Evolutionary conservation across 148 eudicot species (phyloP).

Genomic region (Nepenthes gracilis): DNA sequence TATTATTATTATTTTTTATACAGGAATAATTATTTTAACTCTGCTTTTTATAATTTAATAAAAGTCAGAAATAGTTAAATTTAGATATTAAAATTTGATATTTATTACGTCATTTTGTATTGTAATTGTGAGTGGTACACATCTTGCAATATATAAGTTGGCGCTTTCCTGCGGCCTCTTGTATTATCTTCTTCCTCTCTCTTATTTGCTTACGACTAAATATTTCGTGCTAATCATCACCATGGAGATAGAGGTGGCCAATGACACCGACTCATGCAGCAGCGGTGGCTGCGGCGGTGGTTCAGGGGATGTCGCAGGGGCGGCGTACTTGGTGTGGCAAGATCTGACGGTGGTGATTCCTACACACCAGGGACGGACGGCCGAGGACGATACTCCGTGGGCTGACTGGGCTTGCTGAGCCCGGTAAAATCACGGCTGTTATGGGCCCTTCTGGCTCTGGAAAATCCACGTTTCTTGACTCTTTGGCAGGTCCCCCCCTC

Average conservation of each 20-base stretch:
- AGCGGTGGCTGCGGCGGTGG: slow-evolving; percentile 15
- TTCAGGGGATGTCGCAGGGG: slow-evolving; percentile 14
- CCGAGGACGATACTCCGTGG: slow-evolving; percentile 47
- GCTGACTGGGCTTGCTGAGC: slow-evolving; percentile 56
- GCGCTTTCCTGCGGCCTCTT: no score
- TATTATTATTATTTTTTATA: no score
- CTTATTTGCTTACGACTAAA: no score
- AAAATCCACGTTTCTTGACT: slow-evolving; percentile 80
- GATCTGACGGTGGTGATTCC: slow-evolving; percentile 56
- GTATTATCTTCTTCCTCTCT: no score
- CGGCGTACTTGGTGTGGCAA: slow-evolving; percentile 66
- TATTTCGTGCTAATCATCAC: no score
- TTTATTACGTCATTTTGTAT: no score
- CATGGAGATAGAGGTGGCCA: slow-evolving; percentile 21
- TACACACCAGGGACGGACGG: slow-evolving; percentile 30
- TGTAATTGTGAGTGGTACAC: no score
- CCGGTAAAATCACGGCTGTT: slow-evolving; percentile 77
- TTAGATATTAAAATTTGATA: no score
- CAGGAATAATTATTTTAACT: no score
- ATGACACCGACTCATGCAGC: neutral
- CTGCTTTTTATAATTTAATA: no score
- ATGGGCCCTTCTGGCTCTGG: slow-evolving; percentile 98
- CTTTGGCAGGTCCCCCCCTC: slow-evolving; percentile 44
- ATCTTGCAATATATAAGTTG: no score
- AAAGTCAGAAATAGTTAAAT: no score